Evolutionary conservation across 2,329 filamentous ascomycete species (phyloP), one percentile per base, ranked within the genome.

Genomic region (Colletotrichum shisoi): DNA sequence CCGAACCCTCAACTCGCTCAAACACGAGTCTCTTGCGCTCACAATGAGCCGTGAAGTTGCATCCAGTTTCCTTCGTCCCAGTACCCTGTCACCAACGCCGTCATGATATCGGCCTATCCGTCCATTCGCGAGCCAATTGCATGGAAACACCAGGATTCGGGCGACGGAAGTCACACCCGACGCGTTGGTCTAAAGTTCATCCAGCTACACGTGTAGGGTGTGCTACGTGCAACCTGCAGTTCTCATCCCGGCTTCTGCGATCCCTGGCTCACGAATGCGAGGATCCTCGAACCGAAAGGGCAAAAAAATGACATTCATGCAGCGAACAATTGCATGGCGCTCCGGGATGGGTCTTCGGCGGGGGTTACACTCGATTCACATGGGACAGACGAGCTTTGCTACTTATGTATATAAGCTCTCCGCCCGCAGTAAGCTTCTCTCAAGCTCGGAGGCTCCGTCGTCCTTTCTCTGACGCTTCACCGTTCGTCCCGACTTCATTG

Each of bases 361-460:
- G 54, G 61, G 37, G 54, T 59, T 17, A 44, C n/a, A 44, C 54
- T 40, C 44, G 17, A 45, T 17, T 48, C 56, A 62, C 56, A 58
- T 54, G 49, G 57, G 63, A 66, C 31, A 51, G 63, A 66, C 39
- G 52, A 45, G n/a, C 56, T 64, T 61, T 67, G 13, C 21, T 56
- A 24, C 46, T 67, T 68, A 67, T 68, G 57, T 68, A 68, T 68
- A 68, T 68, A 68, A 68, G 51, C 63, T 68, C 57, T 21, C 49
- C 27, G 44, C 40, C 57, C 27, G 57, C 45, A 62, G 56, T 24
- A 57, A 62, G 57, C 66, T 68, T 61, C 44, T 37, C 40, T 4
- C 21, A 12, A 40, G 51, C 39, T 44, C 24, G n/a, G 40, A 49
- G 21, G 46, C 11, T 44, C 45, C 19, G 7, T 11, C 21, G 19